Base-by-base conservation (phyloP, 331 rosid species). In the Acacia concinna region DNA sequence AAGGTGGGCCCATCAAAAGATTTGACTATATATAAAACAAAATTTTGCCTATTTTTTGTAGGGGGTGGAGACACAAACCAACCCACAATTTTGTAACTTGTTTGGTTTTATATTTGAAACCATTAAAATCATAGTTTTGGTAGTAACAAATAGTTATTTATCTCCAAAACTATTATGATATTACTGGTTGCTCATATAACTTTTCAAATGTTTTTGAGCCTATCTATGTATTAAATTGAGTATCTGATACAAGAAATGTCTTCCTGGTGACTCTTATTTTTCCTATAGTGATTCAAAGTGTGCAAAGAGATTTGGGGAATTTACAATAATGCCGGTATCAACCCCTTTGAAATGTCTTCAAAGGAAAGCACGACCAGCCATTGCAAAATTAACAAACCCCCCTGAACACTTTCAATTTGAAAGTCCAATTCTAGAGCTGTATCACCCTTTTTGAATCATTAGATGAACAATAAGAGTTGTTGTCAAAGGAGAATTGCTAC, bases 51-150 rank as follows among this genome's bases (percentile, higher is more conserved):
- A 3, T 63, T 17, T 71, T 51, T 70, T 54, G 9, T 21, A 3
- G 66, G 76, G 51, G 51, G 62, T 74, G 81, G 70, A 56, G 47
- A 65, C 70, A 63, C 67, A 54, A 31, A 78, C 78, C 68, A 74
- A 68, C 77, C 44, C 35, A 40, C 76, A 67, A 44, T 44, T 57
- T 28, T 1, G 4, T 18, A 52, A 7, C 27, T 12, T 52, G 59
- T n/a, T 52, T 52, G 12, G 23, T 7, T 20, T 52, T 52, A 10
- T 23, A 23, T 23, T 54, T 21, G 63, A 54, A 21, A 23, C n/a
- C 63, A 23, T 54, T 21, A 21, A 54, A 54, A 54, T 3, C 30
- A 21, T 9, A 8, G 63, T 54, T 54, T 54, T 1, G 14, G 14
- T 2, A 11, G 5, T 9, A 23, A 23, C 63, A 21, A 23, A 12